Conservation (phyloP, 164 flowering plant genomes). For the Cinnamomum micranthum region DNA sequence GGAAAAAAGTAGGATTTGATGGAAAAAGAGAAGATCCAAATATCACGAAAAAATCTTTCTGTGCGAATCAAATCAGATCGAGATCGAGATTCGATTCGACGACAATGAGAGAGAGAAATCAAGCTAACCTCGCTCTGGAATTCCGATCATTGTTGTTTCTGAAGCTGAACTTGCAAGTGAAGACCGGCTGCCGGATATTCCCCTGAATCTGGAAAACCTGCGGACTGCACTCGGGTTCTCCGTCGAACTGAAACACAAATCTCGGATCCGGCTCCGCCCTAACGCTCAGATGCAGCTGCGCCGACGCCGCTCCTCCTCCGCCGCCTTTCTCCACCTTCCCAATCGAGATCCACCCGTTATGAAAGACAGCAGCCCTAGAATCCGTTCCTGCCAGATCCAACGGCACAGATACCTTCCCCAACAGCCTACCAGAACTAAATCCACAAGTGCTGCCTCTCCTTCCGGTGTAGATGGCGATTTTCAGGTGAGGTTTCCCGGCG, state of each 20-base stretch:
- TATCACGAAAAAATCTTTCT: too few species aligned
- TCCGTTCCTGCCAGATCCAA: conserved; percentile 62
- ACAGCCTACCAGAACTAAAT: conserved; percentile 60
- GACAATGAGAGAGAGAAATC: too few species aligned
- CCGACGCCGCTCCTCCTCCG: conserved; percentile 19
- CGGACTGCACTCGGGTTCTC: conserved; percentile 90
- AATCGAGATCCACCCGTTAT: conserved; percentile 72
- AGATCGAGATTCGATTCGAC: background rate
- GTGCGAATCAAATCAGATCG: background rate
- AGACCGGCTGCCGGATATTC: conserved; percentile 79
- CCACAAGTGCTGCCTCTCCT: conserved; percentile 72
- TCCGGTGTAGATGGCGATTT: conserved; percentile 60
- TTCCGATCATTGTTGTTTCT: conserved; percentile 50
- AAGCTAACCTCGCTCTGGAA: conserved; percentile 51
- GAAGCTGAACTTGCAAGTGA: conserved; percentile 88
- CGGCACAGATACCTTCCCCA: conserved; percentile 63
- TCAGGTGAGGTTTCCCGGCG: conserved; percentile 36
- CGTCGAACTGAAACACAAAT: conserved; percentile 89
- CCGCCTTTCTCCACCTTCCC: conserved; percentile 40
- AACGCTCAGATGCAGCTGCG: conserved; percentile 67
- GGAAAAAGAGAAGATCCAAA: too few species aligned
- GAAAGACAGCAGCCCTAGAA: conserved; percentile 41
- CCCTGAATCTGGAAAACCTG: conserved; percentile 88
- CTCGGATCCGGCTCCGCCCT: conserved; percentile 93
- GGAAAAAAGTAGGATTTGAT: background rate